Evolutionary conservation across 75 land plant species (phyloP).

Genomic region (Isoetes taiwanensis): DNA sequence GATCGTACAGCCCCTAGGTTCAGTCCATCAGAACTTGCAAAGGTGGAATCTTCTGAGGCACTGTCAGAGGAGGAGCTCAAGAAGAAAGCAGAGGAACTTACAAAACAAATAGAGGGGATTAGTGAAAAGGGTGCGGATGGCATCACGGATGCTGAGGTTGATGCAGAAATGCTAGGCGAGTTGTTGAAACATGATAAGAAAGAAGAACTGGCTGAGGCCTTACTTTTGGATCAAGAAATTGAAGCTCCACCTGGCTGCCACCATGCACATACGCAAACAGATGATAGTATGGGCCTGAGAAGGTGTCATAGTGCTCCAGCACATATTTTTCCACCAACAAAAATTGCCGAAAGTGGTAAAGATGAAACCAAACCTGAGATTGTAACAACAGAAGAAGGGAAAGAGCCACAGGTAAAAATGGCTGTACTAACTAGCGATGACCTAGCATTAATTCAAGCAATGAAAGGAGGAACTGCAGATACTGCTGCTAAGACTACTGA

Average conservation of each 20-base stretch:
- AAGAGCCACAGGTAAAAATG: constrained; percentile 4
- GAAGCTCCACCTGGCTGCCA: background rate
- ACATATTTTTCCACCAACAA: background rate
- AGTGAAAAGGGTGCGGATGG: background rate
- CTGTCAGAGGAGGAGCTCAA: background rate
- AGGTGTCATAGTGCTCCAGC: background rate
- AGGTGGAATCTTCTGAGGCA: background rate
- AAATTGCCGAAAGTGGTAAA: background rate
- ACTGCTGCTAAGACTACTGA: constrained; percentile 2
- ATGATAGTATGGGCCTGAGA: background rate
- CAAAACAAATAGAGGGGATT: background rate
- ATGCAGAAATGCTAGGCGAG: background rate
- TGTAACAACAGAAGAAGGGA: background rate
- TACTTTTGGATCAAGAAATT: background rate
- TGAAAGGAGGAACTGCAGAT: background rate
- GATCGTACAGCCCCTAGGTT: no score
- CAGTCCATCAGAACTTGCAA: background rate
- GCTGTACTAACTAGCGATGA: background rate
- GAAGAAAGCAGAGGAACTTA: background rate
- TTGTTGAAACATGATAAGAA: background rate
- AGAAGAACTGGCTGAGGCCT: background rate
- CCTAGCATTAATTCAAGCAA: background rate
- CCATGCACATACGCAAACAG: no score
- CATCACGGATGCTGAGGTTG: background rate
- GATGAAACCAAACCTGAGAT: background rate